A percentile compares a stretch with the other conserved stretches of the same genome.
Conservation (phyloP, 768 basidiomycete species). For the Stropharia rugosoannulata region DNA sequence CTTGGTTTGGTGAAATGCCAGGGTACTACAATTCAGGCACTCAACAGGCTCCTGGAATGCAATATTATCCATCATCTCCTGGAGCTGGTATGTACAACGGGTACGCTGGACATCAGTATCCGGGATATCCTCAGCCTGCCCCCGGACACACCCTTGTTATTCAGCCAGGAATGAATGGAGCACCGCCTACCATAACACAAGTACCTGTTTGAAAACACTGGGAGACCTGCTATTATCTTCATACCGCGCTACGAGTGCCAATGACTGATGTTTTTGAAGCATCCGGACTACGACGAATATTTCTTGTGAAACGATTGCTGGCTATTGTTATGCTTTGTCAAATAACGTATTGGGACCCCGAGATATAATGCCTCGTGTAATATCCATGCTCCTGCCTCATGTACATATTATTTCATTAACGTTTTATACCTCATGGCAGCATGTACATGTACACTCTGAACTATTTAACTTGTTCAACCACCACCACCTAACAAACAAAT, state of each 20-base stretch:
- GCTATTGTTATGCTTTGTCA: background rate
- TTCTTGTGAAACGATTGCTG: conserved; percentile 5
- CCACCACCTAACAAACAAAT: background rate
- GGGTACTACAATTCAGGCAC: conserved; percentile 52
- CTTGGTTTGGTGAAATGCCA: conserved; percentile 75
- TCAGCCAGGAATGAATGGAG: conserved; percentile 63
- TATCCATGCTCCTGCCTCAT: conserved; percentile 4
- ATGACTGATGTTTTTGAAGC: too few relatives aligned
- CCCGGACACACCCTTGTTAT: conserved; percentile 68
- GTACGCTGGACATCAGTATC: conserved; percentile 15
- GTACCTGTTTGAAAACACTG: conserved; percentile 35
- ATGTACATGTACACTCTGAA: background rate
- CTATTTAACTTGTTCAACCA: conserved; percentile 1
- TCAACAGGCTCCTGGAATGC: conserved; percentile 25
- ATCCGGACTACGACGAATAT: background rate
- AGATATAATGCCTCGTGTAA: conserved; percentile 6
- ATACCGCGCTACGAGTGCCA: too few relatives aligned
- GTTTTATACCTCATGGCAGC: background rate
- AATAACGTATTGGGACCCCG: background rate
- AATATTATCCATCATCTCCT: conserved; percentile 29
- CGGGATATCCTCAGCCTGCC: conserved; percentile 20
- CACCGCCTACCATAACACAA: conserved; percentile 59
- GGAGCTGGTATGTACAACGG: conserved; percentile 22
- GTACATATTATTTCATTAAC: background rate
- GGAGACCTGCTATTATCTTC: conserved; percentile 5